Evolutionary conservation across 345 rosid genomes (phyloP).

Genomic region (Diplotaxis tenuifolia): DNA sequence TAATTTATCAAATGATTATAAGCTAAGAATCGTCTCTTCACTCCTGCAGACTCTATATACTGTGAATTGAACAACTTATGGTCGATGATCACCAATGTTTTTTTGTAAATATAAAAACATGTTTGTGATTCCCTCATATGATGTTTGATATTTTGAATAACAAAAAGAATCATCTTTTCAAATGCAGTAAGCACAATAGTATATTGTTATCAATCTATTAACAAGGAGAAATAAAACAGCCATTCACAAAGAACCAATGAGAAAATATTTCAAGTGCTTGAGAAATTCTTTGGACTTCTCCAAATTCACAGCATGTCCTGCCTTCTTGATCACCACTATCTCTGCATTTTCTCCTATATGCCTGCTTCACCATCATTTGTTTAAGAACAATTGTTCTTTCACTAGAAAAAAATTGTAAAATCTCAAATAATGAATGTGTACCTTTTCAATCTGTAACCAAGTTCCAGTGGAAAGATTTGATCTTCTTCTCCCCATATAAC

Average conservation of each 20-base stretch:
- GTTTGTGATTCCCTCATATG: background rate
- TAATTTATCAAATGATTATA: no score
- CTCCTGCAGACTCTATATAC: background rate
- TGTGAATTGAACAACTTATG: background rate
- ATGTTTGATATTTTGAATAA: background rate
- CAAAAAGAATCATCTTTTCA: background rate
- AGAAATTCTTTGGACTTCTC: constrained; percentile 51
- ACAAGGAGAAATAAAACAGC: background rate
- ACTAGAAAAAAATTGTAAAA: background rate
- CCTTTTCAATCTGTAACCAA: constrained; percentile 56
- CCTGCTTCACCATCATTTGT: constrained; percentile 13
- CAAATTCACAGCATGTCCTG: constrained; percentile 60
- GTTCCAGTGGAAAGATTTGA: constrained; percentile 57
- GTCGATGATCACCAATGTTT: background rate
- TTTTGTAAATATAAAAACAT: background rate
- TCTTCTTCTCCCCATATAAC: constrained; percentile 63
- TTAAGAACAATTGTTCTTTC: background rate
- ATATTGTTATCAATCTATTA: background rate
- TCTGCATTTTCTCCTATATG: constrained; percentile 53
- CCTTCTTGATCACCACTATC: constrained; percentile 60
- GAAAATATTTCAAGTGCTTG: constrained; percentile 46
- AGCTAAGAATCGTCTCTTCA: background rate
- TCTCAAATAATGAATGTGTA: background rate
- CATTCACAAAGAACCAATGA: constrained; percentile 20
- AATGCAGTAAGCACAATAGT: background rate